Evolutionary conservation across 208 protist species (phyloP).

Genomic region (Trichomonas gallinae): DNA sequence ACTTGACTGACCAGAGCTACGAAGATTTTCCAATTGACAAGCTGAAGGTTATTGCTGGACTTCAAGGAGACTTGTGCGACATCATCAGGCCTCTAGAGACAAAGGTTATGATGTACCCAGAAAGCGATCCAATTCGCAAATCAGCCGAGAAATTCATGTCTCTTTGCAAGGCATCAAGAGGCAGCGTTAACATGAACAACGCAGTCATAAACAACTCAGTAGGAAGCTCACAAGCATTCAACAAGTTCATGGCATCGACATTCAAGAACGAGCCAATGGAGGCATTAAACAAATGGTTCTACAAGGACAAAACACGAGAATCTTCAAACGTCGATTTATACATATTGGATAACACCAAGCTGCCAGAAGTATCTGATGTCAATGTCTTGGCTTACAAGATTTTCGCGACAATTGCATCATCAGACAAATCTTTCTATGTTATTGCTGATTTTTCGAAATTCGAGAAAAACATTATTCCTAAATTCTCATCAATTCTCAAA

Average conservation of each 20-base stretch:
- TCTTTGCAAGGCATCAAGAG: not conserved
- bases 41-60: not conserved
- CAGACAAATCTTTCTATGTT: not conserved
- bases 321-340: not conserved
- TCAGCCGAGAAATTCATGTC: not conserved
- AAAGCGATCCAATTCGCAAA: not conserved
- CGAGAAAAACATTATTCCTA: not conserved
- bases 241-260: not conserved
- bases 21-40: not conserved
- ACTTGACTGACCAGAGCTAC: not conserved
- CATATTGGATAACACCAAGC: not conserved
- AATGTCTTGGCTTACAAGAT: not conserved
- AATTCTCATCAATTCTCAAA: not conserved
- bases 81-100: not conserved
- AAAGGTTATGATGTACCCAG: not conserved
- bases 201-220: not conserved
- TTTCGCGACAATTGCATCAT: not conserved
- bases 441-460: not conserved
- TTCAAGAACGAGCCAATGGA: not conserved
- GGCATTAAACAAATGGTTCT: not conserved
- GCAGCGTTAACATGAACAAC: not conserved
- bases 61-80: not conserved
- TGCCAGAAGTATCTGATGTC: not conserved
- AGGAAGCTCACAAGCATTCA: not conserved
- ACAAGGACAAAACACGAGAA: not conserved